phyloP scores from a whole-genome alignment of 2,329 filamentous ascomycete genomes.

The Penicillium sp. region DNA sequence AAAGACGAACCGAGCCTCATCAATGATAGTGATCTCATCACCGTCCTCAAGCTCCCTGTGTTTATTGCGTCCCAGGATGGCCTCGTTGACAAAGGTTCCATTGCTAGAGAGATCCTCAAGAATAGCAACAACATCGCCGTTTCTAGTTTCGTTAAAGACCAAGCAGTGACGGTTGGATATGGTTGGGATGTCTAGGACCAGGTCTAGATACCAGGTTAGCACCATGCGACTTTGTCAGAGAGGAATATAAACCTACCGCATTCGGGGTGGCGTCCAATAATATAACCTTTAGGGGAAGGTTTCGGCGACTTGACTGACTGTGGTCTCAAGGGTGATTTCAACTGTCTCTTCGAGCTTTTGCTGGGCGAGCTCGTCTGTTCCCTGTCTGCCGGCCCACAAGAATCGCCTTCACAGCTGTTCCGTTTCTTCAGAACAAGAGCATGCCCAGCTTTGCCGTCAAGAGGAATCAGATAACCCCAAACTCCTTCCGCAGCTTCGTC shows the following conservation, averaged over 20 bases:
- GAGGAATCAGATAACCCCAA: conserved; percentile 89
- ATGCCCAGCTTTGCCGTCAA: conserved; percentile 67
- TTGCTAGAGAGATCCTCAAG: conserved; percentile 94
- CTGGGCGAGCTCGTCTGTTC: conserved; percentile 35
- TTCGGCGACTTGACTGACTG: conserved; percentile 55
- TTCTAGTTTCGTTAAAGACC: conserved; percentile 53
- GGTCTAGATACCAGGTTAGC: conserved; percentile 50
- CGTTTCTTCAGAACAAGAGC: conserved; percentile 72
- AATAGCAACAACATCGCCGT: conserved; percentile 62
- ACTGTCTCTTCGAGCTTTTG: conserved; percentile 36
- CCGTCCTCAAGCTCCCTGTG: conserved; percentile 81
- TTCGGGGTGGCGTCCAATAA: conserved; percentile 89
- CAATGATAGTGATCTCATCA: conserved; percentile 84
- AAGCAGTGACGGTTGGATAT: conserved; percentile 74
- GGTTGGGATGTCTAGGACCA: conserved; percentile 69
- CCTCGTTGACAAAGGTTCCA: conserved; percentile 93
- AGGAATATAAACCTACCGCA: conserved; percentile 63
- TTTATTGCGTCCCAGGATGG: conserved; percentile 85
- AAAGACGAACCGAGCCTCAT: conserved; percentile 85
- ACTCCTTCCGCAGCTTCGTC: conserved; percentile 82
- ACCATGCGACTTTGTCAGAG: not conserved
- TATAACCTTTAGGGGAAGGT: conserved; percentile 72
- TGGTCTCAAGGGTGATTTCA: conserved; percentile 52
- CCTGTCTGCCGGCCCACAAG: conserved; percentile 25
- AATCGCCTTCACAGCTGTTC: conserved; percentile 57